These are phyloP conservation scores for Naegleria gruberi DNA, from an alignment of 208 protist species.

Conservation along the genomic window DNA sequence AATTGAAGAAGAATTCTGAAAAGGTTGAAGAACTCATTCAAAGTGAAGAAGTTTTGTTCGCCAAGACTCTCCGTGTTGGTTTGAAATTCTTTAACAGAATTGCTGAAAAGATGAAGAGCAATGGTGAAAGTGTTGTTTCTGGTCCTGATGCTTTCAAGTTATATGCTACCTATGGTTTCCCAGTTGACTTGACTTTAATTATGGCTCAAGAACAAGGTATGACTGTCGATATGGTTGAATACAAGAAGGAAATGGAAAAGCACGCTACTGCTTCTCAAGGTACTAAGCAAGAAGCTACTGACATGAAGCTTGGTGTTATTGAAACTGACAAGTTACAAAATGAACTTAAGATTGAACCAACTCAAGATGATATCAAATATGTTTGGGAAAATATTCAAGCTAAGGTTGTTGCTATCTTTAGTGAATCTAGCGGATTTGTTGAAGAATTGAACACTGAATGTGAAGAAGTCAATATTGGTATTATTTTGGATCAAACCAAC, in stretches of 20 bases:
- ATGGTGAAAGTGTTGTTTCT: slow-evolving; percentile 53
- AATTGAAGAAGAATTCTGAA: slow-evolving; percentile 67
- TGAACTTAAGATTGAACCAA: slow-evolving; percentile 56
- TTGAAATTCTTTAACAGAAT: slow-evolving; percentile 80
- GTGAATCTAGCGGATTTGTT: slow-evolving; percentile 63
- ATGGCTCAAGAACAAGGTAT: slow-evolving; percentile 89
- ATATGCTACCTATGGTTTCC: slow-evolving; percentile 94
- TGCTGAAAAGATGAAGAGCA: slow-evolving; percentile 24
- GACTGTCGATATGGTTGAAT: slow-evolving; percentile 68
- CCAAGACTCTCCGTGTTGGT: slow-evolving; percentile 84
- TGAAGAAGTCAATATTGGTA: slow-evolving; percentile 56
- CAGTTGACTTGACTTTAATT: slow-evolving; percentile 91
- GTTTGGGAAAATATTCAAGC: slow-evolving; percentile 50
- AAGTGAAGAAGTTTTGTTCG: slow-evolving; percentile 91
- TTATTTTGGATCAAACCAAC: slow-evolving; percentile 87
- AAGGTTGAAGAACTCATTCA: slow-evolving; percentile 74
- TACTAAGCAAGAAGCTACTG: slow-evolving; percentile 32
- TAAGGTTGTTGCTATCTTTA: slow-evolving; percentile 52
- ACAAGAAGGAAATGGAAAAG: slow-evolving; percentile 65
- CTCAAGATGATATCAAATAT: slow-evolving; percentile 89
- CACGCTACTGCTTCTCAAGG: slow-evolving; percentile 55
- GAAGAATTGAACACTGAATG: slow-evolving; percentile 29
- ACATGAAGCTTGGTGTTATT: slow-evolving; percentile 64
- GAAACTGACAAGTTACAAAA: slow-evolving; percentile 72
- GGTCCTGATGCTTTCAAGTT: slow-evolving; percentile 79